Evolutionary conservation across 2,329 filamentous ascomycete species (phyloP), one percentile per base, ranked within the genome.

Genomic region (Dothidotthia symphoricarpi): DNA sequence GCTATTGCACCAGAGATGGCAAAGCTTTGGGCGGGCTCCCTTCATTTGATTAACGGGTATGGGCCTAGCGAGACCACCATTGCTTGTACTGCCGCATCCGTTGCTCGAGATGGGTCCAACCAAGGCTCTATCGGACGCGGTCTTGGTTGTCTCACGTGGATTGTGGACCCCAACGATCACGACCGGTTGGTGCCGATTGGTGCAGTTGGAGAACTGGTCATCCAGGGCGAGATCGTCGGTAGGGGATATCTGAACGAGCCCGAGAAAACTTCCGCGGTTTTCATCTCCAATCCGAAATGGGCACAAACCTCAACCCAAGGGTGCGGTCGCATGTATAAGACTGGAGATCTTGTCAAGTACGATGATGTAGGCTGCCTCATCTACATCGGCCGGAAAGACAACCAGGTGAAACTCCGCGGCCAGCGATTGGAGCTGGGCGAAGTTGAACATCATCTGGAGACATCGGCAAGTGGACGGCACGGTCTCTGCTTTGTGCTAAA

Each of bases 131-230:
- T 82, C 7, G 64, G 69, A 66, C 67, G 3, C 60, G 49, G 25
- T 37, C 34, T 70, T 0, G 75, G 77, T 74, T 74, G 19, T 77
- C 71, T 31, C 75, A 72, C 33, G 17, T 63, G 57, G 64, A 46
- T 69, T 7, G 48, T 52, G 2, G 39, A 60, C 13, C 16, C 45
- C 0, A 14, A 43, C 1, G 35, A 63, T 31, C 41, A 41, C 14
- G 26, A 59, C n/a, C 25, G 24, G 6, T 46, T 61, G 8, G 37
- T 57, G 11, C 40, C 43, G 13, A n/a, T 49, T 24, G 47, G 49
- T 6, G 34, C 16, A 14, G 43, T 50, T 26, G 56, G 55, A 6
- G 78, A 82, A 51, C 64, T 82, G 2, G 32, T 60, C 1, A 34
- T 62, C 14, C 51, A 60, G 31, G 56, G 58, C 2, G 50, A 43